These are phyloP conservation scores for cucumber (Cucumis sativus) DNA, from an alignment of 306 rosid genomes.

Conservation along the genomic window Cucumber_9930_V3 NC_026658.2:3124501-3125000, in stretches of 20 bases:
- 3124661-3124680: constrained; percentile 6
- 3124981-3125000: neutral
- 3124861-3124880: neutral
- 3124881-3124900: neutral
- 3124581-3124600: neutral
- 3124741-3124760: neutral
- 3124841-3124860: constrained; percentile 1
- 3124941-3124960: neutral
- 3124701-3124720: neutral
- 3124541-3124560: neutral
- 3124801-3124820: constrained; percentile 3
- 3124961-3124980: neutral
- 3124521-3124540: constrained; percentile 8
- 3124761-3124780: neutral
- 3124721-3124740: neutral
- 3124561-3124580: neutral
- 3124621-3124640: neutral
- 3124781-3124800: neutral
- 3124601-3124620: neutral
- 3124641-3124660: neutral
- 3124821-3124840: neutral
- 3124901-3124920: neutral
- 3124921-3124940: neutral
- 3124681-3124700: neutral
- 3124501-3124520: constrained; percentile 34